phyloP scores from a whole-genome alignment of 352 stramenopile species.

The Phytophthora multivora region DNA sequence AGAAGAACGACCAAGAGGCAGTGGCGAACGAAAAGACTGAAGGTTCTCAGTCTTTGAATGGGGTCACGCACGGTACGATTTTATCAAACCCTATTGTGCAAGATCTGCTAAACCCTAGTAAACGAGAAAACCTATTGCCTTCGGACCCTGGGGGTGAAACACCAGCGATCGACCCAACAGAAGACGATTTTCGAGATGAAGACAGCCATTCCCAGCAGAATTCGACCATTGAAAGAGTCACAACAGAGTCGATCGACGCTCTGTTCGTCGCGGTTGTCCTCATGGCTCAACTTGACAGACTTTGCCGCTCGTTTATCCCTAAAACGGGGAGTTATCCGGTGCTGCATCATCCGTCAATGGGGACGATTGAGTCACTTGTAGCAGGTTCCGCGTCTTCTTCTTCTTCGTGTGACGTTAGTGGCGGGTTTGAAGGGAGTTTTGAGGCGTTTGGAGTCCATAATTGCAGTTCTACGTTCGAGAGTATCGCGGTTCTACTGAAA shows the following conservation, averaged over 20 bases:
- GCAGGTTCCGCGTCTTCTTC: background rate
- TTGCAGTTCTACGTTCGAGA: conserved; percentile 55
- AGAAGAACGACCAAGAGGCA: conserved; percentile 39
- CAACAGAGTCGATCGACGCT: conserved; percentile 23
- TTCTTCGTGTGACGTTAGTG: conserved; percentile 14
- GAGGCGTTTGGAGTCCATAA: conserved; percentile 46
- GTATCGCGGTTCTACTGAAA: conserved; percentile 38
- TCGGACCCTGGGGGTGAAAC: background rate
- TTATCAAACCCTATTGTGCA: conserved; percentile 18
- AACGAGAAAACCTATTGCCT: background rate
- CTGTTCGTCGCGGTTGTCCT: conserved; percentile 59
- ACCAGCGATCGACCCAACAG: conserved; percentile 36
- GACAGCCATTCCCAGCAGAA: conserved; percentile 24
- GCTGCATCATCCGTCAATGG: conserved; percentile 34
- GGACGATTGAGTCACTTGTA: conserved; percentile 28
- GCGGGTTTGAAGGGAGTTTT: conserved; percentile 46
- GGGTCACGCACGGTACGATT: conserved; percentile 17
- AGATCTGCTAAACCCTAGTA: conserved; percentile 20
- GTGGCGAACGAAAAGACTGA: conserved; percentile 15
- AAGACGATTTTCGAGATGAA: conserved; percentile 55
- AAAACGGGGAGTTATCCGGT: conserved; percentile 38
- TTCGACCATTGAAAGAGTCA: background rate
- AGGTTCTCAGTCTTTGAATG: background rate
- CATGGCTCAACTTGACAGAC: conserved; percentile 79
- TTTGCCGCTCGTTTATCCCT: conserved; percentile 54